Evolutionary conservation across 2,329 filamentous ascomycete genomes (phyloP), one percentile per base, ranked within the genome.

Genomic region (Hymenoscyphus linearis): DNA sequence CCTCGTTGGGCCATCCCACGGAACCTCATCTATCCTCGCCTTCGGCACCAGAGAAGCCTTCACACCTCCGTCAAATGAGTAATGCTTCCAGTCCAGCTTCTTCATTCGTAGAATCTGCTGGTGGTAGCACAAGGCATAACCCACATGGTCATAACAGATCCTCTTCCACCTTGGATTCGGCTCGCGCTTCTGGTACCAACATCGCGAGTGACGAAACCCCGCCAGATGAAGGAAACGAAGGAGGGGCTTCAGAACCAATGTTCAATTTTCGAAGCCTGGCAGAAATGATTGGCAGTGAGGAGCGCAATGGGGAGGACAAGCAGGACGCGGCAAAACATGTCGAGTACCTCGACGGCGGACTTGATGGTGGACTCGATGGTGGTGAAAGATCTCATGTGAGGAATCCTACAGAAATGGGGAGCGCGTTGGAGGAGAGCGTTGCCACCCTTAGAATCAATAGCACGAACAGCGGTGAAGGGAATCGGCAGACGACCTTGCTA

Each of bases 261-360:
- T 95, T 96, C 75, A 97, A 96, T 74, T 97, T 97, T 72, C 82
- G 86, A 60, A 96, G 91, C 67, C 77, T 98, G 25, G 90, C 91
- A 1, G 90, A 91, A 64, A 90, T 96, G 73, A 90, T 97, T 34
- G 90, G 87, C 0, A 85, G 82, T 44, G 82, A 86, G 56, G 83
- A 86, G 50, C 82, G 40, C n/a, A 44, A 85, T 50, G 71, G 71
- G 9, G 66, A 69, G 27, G 68, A 72, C 37, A 67, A 68, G 56
- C 66, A 64, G 57, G 63, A 67, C 54, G 31, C 60, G 26, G 64
- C 66, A 1, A 61, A 59, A 44, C 69, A 73, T 60, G 64, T 72
- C 37, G 70, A 73, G 54, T 61, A 71, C 40, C 57, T 67, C 14
- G 56, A 63, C 22, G 53, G 59, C 36, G 64, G 62, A n/a, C 4